phyloP scores from a whole-genome alignment of 1,284 basidiomycete genomes.

The Marasmius tenuissimus region DNA sequence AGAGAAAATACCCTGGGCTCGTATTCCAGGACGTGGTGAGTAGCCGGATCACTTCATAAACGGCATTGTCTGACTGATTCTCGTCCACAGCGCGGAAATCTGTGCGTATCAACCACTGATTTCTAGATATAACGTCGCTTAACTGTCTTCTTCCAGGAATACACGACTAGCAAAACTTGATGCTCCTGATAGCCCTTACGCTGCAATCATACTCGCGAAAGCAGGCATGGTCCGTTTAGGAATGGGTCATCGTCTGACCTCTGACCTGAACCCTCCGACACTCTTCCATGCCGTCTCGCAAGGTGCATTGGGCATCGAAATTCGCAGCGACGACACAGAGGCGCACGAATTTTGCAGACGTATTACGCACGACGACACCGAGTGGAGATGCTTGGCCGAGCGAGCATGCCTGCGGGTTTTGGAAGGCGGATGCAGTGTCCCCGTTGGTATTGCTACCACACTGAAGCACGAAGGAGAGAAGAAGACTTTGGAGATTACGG shows the following conservation, averaged over 20 bases:
- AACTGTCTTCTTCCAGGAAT: constrained; percentile 33
- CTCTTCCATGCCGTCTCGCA: constrained; percentile 93
- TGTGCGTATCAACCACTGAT: constrained; percentile 48
- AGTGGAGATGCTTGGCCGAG: constrained; percentile 81
- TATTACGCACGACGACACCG: constrained; percentile 75
- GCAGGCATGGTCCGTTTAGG: constrained; percentile 90
- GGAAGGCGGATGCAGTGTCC: constrained; percentile 97
- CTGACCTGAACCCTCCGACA: constrained; percentile 72
- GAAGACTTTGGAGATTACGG: constrained; percentile 59
- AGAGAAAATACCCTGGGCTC: constrained; percentile 77
- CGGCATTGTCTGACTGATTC: constrained; percentile 9
- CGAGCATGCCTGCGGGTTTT: constrained; percentile 84
- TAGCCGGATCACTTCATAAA: constrained; percentile 22
- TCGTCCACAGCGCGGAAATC: constrained; percentile 66
- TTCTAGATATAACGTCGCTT: constrained; percentile 6
- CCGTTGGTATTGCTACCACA: constrained; percentile 80
- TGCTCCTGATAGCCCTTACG: constrained; percentile 78
- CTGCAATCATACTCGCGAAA: constrained; percentile 91
- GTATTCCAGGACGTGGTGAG: constrained; percentile 89
- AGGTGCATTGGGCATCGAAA: constrained; percentile 89
- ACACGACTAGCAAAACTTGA: constrained; percentile 94
- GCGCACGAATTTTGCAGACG: constrained; percentile 62
- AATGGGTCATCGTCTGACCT: constrained; percentile 77
- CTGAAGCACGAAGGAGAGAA: constrained; percentile 28
- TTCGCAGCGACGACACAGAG: constrained; percentile 70